Evolutionary conservation across 495 filamentous ascomycete genomes (phyloP).

Genomic region (Penicillium ucsense): DNA sequence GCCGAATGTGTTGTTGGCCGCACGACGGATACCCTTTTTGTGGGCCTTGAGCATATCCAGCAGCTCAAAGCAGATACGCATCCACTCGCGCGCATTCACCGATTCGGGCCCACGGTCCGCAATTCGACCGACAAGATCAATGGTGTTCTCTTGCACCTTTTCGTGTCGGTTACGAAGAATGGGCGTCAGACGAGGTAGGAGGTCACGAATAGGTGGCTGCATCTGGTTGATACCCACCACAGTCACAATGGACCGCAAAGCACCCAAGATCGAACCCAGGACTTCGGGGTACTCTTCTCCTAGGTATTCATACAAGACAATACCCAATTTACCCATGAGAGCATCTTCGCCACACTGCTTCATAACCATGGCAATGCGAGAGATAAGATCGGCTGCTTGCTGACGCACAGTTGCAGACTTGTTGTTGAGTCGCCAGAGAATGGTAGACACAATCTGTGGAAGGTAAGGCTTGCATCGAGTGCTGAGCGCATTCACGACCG

Average conservation of each 20-base stretch:
- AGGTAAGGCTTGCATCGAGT: slow-evolving; percentile 93
- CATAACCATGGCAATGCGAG: slow-evolving; percentile 96
- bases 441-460: slow-evolving; percentile 90
- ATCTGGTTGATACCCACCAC: slow-evolving; percentile 97
- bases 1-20: slow-evolving; percentile 99
- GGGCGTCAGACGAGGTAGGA: slow-evolving; percentile 89
- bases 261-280: slow-evolving; percentile 90
- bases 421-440: slow-evolving; percentile 97
- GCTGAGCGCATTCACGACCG: slow-evolving; percentile 90
- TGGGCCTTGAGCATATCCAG: slow-evolving; percentile 99
- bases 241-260: slow-evolving; percentile 90
- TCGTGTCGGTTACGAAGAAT: slow-evolving; percentile 98
- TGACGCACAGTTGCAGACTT: slow-evolving; percentile 93
- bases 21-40: slow-evolving; percentile 97
- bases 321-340: slow-evolving; percentile 88
- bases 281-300: slow-evolving; percentile 99
- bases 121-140: slow-evolving; percentile 96
- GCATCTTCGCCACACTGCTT: slow-evolving; percentile 95
- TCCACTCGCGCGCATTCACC: slow-evolving; percentile 97
- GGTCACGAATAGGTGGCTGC: slow-evolving; percentile 97
- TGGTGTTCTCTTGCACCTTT: slow-evolving; percentile 99
- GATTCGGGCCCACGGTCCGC: slow-evolving; percentile 93
- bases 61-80: slow-evolving; percentile 98
- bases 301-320: slow-evolving; percentile 97
- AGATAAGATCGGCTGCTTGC: slow-evolving; percentile 94